Conservation (phyloP, 2,329 filamentous ascomycete genomes). For the Albophoma yamanashiensis region DNA sequence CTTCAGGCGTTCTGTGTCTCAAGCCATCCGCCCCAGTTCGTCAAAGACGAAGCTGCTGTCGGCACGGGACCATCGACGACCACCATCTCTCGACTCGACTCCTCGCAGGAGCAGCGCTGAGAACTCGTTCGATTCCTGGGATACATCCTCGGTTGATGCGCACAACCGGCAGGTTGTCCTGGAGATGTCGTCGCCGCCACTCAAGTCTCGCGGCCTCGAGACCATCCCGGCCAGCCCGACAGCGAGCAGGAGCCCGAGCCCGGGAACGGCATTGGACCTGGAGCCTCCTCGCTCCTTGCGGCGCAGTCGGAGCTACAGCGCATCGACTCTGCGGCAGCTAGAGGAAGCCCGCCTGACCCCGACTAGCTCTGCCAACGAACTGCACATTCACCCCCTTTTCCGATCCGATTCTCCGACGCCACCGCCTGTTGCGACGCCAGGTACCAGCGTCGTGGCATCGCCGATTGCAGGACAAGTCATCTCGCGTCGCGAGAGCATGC, state of each 20-base stretch:
- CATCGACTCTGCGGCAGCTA: slow-evolving; percentile 20
- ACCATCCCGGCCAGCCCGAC: slow-evolving; percentile 60
- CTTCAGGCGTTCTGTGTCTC: slow-evolving; percentile 29
- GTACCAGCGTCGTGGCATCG: slow-evolving; percentile 61
- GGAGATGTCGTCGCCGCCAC: slow-evolving; percentile 33
- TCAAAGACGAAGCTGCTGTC: slow-evolving; percentile 46
- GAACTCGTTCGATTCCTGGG: slow-evolving; percentile 68
- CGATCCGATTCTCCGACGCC: slow-evolving; percentile 60
- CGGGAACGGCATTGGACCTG: slow-evolving; percentile 47
- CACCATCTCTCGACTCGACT: slow-evolving; percentile 37
- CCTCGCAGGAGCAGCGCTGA: slow-evolving; percentile 27
- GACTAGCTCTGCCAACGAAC: slow-evolving; percentile 35
- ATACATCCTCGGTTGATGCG: slow-evolving; percentile 56
- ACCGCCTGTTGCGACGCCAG: slow-evolving; percentile 54
- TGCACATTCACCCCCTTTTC: slow-evolving; percentile 70
- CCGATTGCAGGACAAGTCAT: slow-evolving; percentile 58
- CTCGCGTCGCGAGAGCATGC: slow-evolving; percentile 38
- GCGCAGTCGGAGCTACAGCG: slow-evolving; percentile 43
- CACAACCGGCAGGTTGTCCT: slow-evolving; percentile 49
- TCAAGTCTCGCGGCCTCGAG: slow-evolving; percentile 48
- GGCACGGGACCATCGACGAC: slow-evolving; percentile 28
- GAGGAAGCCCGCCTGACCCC: slow-evolving; percentile 13
- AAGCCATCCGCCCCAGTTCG: slow-evolving; percentile 40
- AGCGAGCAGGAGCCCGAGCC: slow-evolving; percentile 54
- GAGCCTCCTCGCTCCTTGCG: slow-evolving; percentile 33